A percentile compares a stretch with the other conserved stretches of the same genome.
phyloP scores from a whole-genome alignment of 345 rosid genomes.

The Aegle marmelos region DNA sequence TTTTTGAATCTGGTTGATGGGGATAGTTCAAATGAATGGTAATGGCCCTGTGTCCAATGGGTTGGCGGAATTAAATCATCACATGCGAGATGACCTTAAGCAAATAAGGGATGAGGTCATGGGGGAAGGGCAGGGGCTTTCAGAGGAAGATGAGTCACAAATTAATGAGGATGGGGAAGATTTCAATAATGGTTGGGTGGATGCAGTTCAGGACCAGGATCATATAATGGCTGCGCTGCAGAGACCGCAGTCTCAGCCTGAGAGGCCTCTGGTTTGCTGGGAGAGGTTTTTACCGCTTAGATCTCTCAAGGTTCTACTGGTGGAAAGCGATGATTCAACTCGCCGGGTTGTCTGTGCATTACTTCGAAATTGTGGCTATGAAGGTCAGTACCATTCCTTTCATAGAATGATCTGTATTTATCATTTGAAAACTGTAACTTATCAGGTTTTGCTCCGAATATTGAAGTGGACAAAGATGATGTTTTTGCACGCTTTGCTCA shows the following conservation, averaged over 20 bases:
- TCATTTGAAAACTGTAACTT: not conserved
- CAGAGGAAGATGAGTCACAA: slow-evolving; percentile 42
- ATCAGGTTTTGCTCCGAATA: not conserved
- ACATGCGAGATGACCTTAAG: slow-evolving; percentile 21
- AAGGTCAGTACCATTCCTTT: slow-evolving; percentile 24
- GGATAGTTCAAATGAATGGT: slow-evolving; percentile 25
- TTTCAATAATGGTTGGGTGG: slow-evolving; percentile 14
- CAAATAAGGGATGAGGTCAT: slow-evolving; percentile 31
- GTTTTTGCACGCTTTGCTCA: not conserved
- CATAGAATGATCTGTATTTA: not conserved
- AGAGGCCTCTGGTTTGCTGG: slow-evolving; percentile 28
- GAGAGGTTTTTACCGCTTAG: slow-evolving; percentile 36
- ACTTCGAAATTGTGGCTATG: slow-evolving; percentile 43
- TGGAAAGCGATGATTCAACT: slow-evolving; percentile 46
- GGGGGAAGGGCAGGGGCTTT: slow-evolving; percentile 41
- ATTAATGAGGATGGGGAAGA: slow-evolving; percentile 32
- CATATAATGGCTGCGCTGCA: slow-evolving; percentile 9
- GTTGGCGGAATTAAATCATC: slow-evolving; percentile 26
- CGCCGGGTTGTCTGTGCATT: slow-evolving; percentile 38
- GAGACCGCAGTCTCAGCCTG: slow-evolving; percentile 26
- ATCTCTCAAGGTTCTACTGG: slow-evolving; percentile 45
- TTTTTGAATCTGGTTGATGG: slow-evolving; percentile 46
- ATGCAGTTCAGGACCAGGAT: slow-evolving; percentile 19
- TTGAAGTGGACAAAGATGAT: not conserved
- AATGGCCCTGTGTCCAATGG: slow-evolving; percentile 25